Percentiles rank a stretch among this genome's conserved stretches.
These are phyloP conservation scores for Epichloe coenophiala DNA, from an alignment of 2,329 filamentous ascomycete species.

Conservation along the genomic window DNA sequence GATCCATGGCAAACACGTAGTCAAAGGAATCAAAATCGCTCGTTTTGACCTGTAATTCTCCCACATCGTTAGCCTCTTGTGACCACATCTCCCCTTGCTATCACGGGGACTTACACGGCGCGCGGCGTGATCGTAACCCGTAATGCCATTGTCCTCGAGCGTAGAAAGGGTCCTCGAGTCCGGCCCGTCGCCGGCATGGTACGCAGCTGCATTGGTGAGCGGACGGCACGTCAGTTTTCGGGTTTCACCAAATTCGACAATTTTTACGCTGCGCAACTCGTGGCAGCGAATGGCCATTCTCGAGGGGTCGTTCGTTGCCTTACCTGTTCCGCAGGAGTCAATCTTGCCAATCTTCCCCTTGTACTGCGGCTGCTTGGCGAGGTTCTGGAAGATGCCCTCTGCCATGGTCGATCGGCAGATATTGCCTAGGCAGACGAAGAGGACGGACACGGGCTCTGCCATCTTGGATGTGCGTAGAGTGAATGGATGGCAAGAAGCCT, in stretches of 20 bases:
- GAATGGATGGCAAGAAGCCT: neutral
- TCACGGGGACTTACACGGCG: conserved; percentile 44
- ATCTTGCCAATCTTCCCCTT: conserved; percentile 49
- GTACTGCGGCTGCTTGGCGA: conserved; percentile 48
- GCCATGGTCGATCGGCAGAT: conserved; percentile 94
- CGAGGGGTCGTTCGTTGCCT: neutral
- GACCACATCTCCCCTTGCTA: too few species aligned
- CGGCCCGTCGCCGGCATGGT: conserved; percentile 64
- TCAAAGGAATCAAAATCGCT: conserved; percentile 77
- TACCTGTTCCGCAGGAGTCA: conserved; percentile 78
- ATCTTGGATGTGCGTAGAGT: conserved; percentile 12
- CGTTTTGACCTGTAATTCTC: conserved; percentile 29
- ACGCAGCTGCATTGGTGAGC: conserved; percentile 42
- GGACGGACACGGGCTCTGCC: conserved; percentile 48
- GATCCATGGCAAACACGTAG: conserved; percentile 93
- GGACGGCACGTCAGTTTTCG: neutral
- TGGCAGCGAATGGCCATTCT: neutral
- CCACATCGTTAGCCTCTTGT: neutral
- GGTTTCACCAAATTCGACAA: neutral
- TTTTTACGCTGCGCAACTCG: neutral
- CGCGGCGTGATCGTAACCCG: conserved; percentile 61
- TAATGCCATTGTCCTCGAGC: conserved; percentile 60
- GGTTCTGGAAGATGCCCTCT: conserved; percentile 75
- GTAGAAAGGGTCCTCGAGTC: conserved; percentile 77
- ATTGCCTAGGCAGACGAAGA: conserved; percentile 95